A percentile compares a stretch with the other conserved stretches of the same genome.
phyloP scores from a whole-genome alignment of 768 basidiomycete genomes.

The Psilocybe cyanescens region DNA sequence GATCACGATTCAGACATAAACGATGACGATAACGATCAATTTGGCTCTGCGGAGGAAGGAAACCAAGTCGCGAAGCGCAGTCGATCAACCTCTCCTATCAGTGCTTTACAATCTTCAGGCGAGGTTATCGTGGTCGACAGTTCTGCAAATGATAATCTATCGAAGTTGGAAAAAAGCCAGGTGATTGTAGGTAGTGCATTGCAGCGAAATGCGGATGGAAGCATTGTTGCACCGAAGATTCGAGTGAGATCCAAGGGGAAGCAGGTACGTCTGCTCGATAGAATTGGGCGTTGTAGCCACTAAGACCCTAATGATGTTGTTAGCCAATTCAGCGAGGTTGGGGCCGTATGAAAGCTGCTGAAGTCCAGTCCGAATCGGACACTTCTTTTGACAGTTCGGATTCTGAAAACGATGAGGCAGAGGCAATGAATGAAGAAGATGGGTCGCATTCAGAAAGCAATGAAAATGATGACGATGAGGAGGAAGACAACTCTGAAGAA shows the following conservation, averaged over 20 bases:
- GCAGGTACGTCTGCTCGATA: conserved; percentile 40
- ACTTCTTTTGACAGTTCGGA: conserved; percentile 80
- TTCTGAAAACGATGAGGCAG: conserved; percentile 69
- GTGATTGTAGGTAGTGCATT: conserved; percentile 64
- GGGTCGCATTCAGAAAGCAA: conserved; percentile 72
- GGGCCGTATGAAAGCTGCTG: conserved; percentile 37
- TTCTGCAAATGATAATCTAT: conserved; percentile 14
- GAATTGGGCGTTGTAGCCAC: not conserved
- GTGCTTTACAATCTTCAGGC: not conserved
- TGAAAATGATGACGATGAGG: conserved; percentile 26
- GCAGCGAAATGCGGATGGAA: conserved; percentile 68
- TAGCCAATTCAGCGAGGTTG: conserved; percentile 43
- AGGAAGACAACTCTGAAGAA: conserved; percentile 26
- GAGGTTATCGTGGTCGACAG: conserved; percentile 10
- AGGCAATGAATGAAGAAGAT: conserved; percentile 22
- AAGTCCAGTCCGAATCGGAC: conserved; percentile 52
- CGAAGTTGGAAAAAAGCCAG: conserved; percentile 16
- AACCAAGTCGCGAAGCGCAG: conserved; percentile 11
- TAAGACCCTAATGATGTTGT: not conserved
- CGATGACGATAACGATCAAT: conserved; percentile 4
- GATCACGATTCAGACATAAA: conserved; percentile 30
- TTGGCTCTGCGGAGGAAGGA: not conserved
- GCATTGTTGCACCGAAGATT: conserved; percentile 52
- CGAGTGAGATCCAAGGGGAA: conserved; percentile 44
- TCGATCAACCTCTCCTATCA: conserved; percentile 4